Percentiles rank a stretch among this genome's conserved stretches.
These are phyloP conservation scores for Iberis pinnata DNA, from an alignment of 345 rosid genomes.

Conservation along the genomic window DNA sequence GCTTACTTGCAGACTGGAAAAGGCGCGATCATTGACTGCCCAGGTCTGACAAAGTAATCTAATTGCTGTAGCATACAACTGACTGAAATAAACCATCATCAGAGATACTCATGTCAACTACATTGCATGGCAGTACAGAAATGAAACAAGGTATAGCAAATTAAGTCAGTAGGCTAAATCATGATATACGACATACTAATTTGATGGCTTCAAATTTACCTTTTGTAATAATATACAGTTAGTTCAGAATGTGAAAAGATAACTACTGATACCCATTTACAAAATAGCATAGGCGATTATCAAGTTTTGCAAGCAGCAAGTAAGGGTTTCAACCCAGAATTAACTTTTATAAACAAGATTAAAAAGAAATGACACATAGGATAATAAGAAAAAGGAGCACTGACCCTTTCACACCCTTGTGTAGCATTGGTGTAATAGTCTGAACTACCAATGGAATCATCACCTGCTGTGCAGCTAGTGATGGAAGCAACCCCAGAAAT, in stretches of 20 bases:
- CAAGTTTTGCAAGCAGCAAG: conserved; percentile 5
- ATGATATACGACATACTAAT: conserved; percentile 11
- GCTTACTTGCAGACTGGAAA: conserved; percentile 62
- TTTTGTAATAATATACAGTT: too few relatives aligned
- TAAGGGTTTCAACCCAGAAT: conserved; percentile 10
- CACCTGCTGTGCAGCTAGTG: conserved; percentile 69
- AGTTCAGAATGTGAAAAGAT: too few relatives aligned
- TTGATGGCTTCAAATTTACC: conserved; percentile 13
- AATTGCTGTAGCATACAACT: conserved; percentile 68
- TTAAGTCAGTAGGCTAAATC: conserved; percentile 5
- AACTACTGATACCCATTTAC: conserved; percentile 2
- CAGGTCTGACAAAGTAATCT: conserved; percentile 95
- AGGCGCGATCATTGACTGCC: conserved; percentile 83
- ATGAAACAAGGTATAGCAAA: conserved; percentile 10
- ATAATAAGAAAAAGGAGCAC: conserved; percentile 28
- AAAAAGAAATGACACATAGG: conserved; percentile 3
- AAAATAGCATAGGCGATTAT: neutral
- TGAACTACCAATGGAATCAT: conserved; percentile 86
- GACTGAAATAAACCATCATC: conserved; percentile 47
- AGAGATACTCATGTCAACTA: conserved; percentile 17
- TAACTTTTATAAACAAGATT: conserved; percentile 5
- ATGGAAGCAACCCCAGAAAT: conserved; percentile 75
- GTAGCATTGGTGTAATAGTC: conserved; percentile 76
- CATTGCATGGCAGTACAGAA: conserved; percentile 9
- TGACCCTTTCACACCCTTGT: conserved; percentile 56